Percentiles rank a stretch among this genome's conserved stretches.
Conservation (phyloP, 2,329 filamentous ascomycete genomes). For the Didymosphaeria variabile region DNA sequence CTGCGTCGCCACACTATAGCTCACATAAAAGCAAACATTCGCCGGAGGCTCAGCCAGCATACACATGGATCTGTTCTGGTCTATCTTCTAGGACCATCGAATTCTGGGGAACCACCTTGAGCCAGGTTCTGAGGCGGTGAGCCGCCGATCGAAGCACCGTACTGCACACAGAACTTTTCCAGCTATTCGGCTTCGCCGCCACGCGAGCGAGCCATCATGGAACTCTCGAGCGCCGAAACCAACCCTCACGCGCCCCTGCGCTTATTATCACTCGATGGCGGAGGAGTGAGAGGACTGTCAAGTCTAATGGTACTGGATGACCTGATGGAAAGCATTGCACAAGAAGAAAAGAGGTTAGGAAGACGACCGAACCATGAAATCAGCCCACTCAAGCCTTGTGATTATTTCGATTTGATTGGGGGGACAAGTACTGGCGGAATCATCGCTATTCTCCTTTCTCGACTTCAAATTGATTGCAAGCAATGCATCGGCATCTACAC, state of each 20-base stretch:
- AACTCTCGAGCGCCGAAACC: conserved; percentile 35
- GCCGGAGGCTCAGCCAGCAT: background rate
- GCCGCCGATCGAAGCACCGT: background rate
- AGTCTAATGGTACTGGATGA: conserved; percentile 51
- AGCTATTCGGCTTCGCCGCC: background rate
- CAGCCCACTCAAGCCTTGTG: conserved; percentile 46
- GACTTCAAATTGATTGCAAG: conserved; percentile 48
- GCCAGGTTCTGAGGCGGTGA: background rate
- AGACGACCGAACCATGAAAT: conserved; percentile 37
- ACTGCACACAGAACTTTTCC: background rate
- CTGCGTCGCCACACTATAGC: background rate
- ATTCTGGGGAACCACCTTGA: background rate
- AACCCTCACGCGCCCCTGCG: conserved; percentile 47
- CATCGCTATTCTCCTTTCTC: conserved; percentile 52
- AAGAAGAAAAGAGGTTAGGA: conserved; percentile 49
- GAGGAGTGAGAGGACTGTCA: conserved; percentile 51
- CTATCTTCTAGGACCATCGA: background rate
- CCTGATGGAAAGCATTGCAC: conserved; percentile 50
- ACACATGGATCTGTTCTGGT: background rate
- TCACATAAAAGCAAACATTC: conserved; percentile 2
- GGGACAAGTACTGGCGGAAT: conserved; percentile 53
- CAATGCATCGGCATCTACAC: conserved; percentile 50
- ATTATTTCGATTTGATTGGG: conserved; percentile 54
- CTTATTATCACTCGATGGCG: conserved; percentile 48
- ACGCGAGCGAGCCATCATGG: conserved; percentile 29